Percentiles rank a stretch among this genome's conserved stretches.
These are phyloP conservation scores for Stromatinia cepivora DNA, from an alignment of 2,329 filamentous ascomycete genomes.

Conservation along the genomic window DNA sequence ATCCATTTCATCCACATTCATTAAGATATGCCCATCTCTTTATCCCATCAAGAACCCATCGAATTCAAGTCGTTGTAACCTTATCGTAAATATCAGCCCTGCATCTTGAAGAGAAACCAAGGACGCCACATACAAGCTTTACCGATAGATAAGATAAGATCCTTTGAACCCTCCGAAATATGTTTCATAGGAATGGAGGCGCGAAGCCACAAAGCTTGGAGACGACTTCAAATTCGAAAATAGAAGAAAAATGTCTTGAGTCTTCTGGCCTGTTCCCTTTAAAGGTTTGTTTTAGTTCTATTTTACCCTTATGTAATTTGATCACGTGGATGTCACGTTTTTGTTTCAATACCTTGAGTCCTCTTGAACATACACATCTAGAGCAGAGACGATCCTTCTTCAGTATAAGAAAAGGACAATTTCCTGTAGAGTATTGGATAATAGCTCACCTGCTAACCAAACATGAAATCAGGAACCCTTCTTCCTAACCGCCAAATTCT, in stretches of 20 bases:
- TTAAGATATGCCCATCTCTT: neutral
- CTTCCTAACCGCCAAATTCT: constrained; percentile 32
- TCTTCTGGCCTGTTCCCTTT: neutral
- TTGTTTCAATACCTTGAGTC: neutral
- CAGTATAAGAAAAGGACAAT: neutral
- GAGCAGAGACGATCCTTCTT: neutral
- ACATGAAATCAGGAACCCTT: constrained; percentile 21
- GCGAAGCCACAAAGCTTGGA: neutral
- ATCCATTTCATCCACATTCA: neutral
- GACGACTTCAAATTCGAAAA: neutral
- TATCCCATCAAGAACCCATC: neutral
- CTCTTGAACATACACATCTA: neutral
- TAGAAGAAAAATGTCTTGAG: neutral
- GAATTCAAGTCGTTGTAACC: neutral
- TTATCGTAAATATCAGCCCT: neutral
- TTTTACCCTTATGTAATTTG: fast-evolving
- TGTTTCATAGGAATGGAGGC: neutral
- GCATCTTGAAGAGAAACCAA: no score
- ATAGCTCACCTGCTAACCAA: neutral
- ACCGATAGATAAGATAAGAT: constrained; percentile 1
- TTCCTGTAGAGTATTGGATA: no score
- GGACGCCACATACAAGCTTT: neutral
- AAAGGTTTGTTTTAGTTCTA: neutral
- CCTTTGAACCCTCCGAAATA: neutral
- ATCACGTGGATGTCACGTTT: neutral